Evolutionary conservation across 192 early-diverging fungal species (phyloP), one percentile per base, ranked within the genome.

Genomic region (Ramicandelaber brevisporus): DNA sequence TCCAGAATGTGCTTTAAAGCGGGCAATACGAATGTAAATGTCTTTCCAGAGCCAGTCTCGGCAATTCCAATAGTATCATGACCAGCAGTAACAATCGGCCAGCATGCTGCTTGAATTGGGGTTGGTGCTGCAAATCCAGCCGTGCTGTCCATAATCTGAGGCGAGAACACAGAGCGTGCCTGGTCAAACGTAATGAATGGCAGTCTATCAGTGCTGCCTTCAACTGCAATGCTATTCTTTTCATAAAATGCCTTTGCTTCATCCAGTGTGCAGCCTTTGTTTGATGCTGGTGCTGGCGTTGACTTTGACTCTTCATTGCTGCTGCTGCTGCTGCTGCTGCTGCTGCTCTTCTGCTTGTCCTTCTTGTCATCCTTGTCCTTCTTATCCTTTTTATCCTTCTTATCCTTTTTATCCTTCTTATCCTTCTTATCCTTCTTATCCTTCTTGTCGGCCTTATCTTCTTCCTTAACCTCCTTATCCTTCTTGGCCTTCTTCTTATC

Each of bases 41-140:
- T 99, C 58, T 99, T 84, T 24, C 79, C 79, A 3, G 73, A 87
- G 14, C 92, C 92, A 20, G 92, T 98, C 47, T 92, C 79, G 21
- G 92, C 89, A 59, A 96, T 89, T 27, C 92, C 92, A 22, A 93
- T 62, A 8, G 82, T 50, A 55, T 97, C 86, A 31, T 75, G 70
- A 14, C 67, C 63, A 28, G 61, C 59, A 15, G 85, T 57, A 37
- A 81, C 48, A 23, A 79, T 67, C 9, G 86, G 84, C 92, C 92
- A 97, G 42, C 77, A 79, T 5, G 67, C 66, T 6, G 82, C 75
- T 56, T 97, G 92, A 34, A 97, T 92, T 6, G 79, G 73, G 2
- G 86, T 92, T 6, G 92, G 92, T 19, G 70, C 67, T 20, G 66
- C 35, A 38, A 89, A 97, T 14, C 53, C 53, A 43, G 57, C 51